Base-by-base conservation (phyloP, 2,329 filamentous ascomycete genomes). In the Neopestalotiopsis clavispora region DNA sequence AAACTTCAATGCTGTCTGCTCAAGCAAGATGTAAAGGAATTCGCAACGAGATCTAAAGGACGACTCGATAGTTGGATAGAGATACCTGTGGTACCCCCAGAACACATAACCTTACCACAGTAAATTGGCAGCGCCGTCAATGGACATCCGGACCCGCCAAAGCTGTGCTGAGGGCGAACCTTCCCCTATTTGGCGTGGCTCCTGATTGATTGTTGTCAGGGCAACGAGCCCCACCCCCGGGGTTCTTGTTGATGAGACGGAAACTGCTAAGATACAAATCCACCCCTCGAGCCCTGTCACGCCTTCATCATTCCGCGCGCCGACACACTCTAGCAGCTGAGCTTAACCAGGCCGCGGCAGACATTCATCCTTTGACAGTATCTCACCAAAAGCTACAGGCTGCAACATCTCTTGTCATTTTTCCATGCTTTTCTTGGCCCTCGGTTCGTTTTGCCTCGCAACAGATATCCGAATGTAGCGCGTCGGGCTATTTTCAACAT, bases 381-480 rank as follows among this genome's bases (percentile, higher is more conserved):
- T 59, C 57, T 34, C 57, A 56, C 20, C 57, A 59, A 14, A 52
- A 52, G 45, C 45, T 52, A 9, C 23, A 30, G 30, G 9, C 20
- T 59, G 57, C 57, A 59, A 23, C 30, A 59, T 10, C 30, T 30
- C 57, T 30, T 56, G 49, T 56, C 23, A 58, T 30, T 59, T 34
- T 10, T 23, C 57, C 32, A 30, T 42, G 23, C 30, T 38, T 10
- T 7, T 32, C 20, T 34, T 28, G 62, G 38, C 40, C 10, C 10
- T 23, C 40, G 20, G 14, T 38, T 65, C 45, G 62, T 65, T 65
- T 65, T 65, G 38, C 20, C 40, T 23, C 23, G 10, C 62, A 20
- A 20, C 62, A 12, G 28, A 38, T 17, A 45, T 40, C n/a, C 62
- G 62, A 49, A 49, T 65, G 62, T 49, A 28, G n/a, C 40, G 62